Conservation (phyloP, 257 asterid species). For the Galeopsis tetrahit region DNA sequence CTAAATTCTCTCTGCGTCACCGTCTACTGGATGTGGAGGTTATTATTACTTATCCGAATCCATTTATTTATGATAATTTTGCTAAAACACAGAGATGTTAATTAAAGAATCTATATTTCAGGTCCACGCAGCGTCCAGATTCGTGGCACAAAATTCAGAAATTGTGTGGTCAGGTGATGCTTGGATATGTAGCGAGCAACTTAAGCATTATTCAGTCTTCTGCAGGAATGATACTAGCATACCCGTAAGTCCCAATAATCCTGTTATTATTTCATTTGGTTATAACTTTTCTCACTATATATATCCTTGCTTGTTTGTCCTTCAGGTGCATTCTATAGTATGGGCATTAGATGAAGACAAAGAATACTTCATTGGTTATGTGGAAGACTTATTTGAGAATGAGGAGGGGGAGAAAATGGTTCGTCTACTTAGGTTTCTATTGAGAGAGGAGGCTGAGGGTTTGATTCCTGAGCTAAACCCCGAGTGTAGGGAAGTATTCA, state of each 20-base stretch:
- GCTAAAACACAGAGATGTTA: background rate
- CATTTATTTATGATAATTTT: background rate
- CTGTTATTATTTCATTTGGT: background rate
- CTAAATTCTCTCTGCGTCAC: background rate
- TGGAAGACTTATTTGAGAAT: constrained; percentile 66
- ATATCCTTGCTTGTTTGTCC: background rate
- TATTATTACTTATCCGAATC: background rate
- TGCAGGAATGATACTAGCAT: constrained; percentile 41
- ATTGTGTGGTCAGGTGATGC: constrained; percentile 59
- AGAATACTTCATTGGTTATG: constrained; percentile 49
- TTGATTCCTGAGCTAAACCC: constrained; percentile 38
- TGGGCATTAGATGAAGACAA: constrained; percentile 40
- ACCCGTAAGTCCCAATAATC: constrained; percentile 42
- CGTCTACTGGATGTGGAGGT: background rate
- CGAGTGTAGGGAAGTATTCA: constrained; percentile 56
- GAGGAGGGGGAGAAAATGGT: constrained; percentile 47
- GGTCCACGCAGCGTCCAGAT: too few relatives aligned
- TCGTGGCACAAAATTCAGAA: constrained; percentile 28
- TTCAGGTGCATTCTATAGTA: constrained; percentile 56
- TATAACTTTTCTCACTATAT: constrained; percentile 10
- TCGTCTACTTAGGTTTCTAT: constrained; percentile 45
- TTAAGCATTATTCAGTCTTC: constrained; percentile 60
- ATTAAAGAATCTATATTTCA: background rate
- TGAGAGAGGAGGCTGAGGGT: constrained; percentile 42
- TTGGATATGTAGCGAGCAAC: constrained; percentile 50